Conservation (phyloP, 108 stramenopile genomes). For the Cyclotella choctawhatcheeana region DNA sequence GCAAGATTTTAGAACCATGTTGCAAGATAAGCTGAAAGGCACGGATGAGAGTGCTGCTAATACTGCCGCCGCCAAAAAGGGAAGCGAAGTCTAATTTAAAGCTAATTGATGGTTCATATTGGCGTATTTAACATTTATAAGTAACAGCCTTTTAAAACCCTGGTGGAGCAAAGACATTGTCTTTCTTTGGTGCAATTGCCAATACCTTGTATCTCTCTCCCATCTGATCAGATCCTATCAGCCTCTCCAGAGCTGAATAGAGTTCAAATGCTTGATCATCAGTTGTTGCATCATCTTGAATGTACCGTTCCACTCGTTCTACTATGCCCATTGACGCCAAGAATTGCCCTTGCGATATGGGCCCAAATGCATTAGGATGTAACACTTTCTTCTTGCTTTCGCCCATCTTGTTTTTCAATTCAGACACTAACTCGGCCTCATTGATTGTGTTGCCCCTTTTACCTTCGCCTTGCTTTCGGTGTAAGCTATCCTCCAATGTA, state of each 20-base stretch:
- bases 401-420: not conserved
- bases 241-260: slow-evolving; percentile 78
- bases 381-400: slow-evolving; percentile 3
- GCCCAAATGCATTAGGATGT: slow-evolving; percentile 75
- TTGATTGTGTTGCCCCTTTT: not conserved
- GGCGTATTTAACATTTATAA: not conserved
- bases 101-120: not conserved
- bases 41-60: slow-evolving; percentile 23
- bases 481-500: slow-evolving; percentile 37
- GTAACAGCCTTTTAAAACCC: slow-evolving; percentile 55
- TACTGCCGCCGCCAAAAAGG: slow-evolving; percentile 6
- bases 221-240: slow-evolving; percentile 92
- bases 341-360: slow-evolving; percentile 91
- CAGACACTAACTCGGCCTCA: not conserved
- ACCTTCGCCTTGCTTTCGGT: slow-evolving; percentile 12
- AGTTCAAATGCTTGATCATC: slow-evolving; percentile 86
- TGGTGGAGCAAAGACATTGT: slow-evolving; percentile 52
- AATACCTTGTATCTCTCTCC: slow-evolving; percentile 88
- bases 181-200: slow-evolving; percentile 72
- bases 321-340: slow-evolving; percentile 92
- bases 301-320: slow-evolving; percentile 72
- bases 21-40: slow-evolving; percentile 76
- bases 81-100: not conserved
- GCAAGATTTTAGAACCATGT: slow-evolving; percentile 90
- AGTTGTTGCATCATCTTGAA: slow-evolving; percentile 82